phyloP scores from a whole-genome alignment of 805 yeast genomes.

The Candida multigemmis region DNA sequence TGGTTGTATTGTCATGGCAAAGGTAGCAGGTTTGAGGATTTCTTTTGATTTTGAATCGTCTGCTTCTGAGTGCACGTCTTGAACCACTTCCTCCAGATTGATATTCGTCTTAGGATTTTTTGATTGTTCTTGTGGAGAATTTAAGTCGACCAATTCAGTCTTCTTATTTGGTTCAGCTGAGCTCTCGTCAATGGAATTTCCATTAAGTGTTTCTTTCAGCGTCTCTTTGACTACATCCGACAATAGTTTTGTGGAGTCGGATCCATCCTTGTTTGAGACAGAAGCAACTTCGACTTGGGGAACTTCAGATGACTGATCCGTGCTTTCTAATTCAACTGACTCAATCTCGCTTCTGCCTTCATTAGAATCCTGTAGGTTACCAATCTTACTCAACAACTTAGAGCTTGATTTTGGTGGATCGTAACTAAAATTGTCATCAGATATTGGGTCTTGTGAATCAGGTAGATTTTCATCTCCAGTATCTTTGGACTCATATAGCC shows the following conservation, averaged over 20 bases:
- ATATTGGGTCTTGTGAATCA: background rate
- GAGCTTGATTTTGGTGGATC: background rate
- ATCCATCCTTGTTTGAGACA: too few species aligned
- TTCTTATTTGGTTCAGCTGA: background rate
- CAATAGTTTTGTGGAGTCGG: too few species aligned
- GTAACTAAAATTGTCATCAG: background rate
- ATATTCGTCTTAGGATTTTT: background rate
- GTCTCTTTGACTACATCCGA: too few species aligned
- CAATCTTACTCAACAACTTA: too few species aligned
- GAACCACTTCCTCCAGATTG: background rate
- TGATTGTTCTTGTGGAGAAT: background rate
- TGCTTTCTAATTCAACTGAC: background rate
- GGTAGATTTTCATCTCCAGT: background rate
- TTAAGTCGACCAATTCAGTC: background rate
- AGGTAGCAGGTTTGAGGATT: background rate
- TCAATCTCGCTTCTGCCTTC: background rate
- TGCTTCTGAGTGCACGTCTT: background rate
- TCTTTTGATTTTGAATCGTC: background rate
- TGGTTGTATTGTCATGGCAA: constrained; percentile 1
- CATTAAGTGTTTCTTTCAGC: too few species aligned
- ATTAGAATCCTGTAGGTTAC: background rate
- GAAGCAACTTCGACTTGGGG: background rate
- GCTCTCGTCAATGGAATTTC: background rate
- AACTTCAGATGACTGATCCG: background rate
- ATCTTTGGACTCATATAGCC: too few species aligned